These are phyloP conservation scores for Microsporum canis DNA, from an alignment of 2,329 filamentous ascomycete species.

Conservation along the genomic window DNA sequence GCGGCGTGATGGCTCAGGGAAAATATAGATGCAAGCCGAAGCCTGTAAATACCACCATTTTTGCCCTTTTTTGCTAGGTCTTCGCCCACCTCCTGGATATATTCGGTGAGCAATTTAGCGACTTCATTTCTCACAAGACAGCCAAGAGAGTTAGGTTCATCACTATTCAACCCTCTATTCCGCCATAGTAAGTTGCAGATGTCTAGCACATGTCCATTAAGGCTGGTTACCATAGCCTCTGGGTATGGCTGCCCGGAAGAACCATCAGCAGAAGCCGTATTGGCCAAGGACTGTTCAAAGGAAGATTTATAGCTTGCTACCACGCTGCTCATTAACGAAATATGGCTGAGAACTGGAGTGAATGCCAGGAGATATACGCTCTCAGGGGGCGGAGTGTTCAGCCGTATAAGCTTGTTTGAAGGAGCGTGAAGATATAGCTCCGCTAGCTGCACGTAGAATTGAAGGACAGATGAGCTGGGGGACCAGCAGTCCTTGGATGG, in stretches of 20 bases:
- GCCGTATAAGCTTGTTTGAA: slow-evolving; percentile 47
- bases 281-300: slow-evolving; percentile 53
- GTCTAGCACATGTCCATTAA: slow-evolving; percentile 81
- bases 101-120: slow-evolving; percentile 32
- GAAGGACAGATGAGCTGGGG: slow-evolving; percentile 44
- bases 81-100: slow-evolving; percentile 31
- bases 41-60: slow-evolving; percentile 19
- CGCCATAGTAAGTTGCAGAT: slow-evolving; percentile 77
- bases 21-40: slow-evolving; percentile 33
- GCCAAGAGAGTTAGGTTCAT: slow-evolving; percentile 50
- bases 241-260: slow-evolving; percentile 38
- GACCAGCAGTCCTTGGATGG: slow-evolving; percentile 11
- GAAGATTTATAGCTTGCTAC: slow-evolving; percentile 62
- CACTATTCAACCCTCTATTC: slow-evolving; percentile 54
- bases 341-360: slow-evolving; percentile 47
- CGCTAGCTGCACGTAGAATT: slow-evolving; percentile 58
- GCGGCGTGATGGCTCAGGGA: slow-evolving; percentile 39
- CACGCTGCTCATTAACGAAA: slow-evolving; percentile 58
- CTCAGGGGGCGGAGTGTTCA: slow-evolving; percentile 55
- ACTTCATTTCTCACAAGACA: slow-evolving; percentile 41
- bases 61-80: slow-evolving; percentile 15
- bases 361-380: slow-evolving; percentile 64
- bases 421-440: slow-evolving; percentile 43
- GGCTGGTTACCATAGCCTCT: slow-evolving; percentile 51
- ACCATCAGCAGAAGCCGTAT: slow-evolving; percentile 24